These are phyloP conservation scores for Aegilops longissima DNA, from an alignment of 176 grass and related monocot genomes.

Conservation along the genomic window DNA sequence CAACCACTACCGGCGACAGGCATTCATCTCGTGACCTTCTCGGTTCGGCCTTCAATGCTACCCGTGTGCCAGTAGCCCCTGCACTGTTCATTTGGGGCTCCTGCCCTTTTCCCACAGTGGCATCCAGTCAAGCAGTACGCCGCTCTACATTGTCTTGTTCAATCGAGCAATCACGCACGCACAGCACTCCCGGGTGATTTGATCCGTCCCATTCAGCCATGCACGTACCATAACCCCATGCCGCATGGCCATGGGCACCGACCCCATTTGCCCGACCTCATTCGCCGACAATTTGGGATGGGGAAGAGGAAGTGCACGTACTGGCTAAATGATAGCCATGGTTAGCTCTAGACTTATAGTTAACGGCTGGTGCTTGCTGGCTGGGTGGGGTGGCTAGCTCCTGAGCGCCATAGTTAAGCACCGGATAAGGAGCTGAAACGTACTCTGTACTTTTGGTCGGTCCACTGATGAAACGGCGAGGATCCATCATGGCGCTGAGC, in stretches of 20 bases:
- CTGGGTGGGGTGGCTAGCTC: neutral
- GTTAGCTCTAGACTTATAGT: neutral
- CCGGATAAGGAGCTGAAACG: neutral
- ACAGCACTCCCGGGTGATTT: neutral
- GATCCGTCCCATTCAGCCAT: neutral
- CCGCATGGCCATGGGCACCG: neutral
- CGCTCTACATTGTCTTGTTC: neutral
- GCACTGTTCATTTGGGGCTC: slow-evolving; percentile 25
- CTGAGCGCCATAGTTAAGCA: neutral
- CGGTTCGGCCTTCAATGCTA: slow-evolving; percentile 17
- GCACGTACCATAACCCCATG: neutral
- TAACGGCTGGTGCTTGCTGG: neutral
- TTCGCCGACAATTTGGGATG: neutral
- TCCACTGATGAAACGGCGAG: too few species aligned
- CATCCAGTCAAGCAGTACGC: neutral
- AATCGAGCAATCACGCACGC: neutral
- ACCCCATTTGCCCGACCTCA: neutral
- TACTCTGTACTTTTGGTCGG: too few species aligned
- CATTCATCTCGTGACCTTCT: slow-evolving; percentile 3
- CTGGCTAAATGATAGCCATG: too few species aligned
- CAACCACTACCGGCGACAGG: neutral
- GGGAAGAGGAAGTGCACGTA: neutral
- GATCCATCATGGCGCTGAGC: neutral
- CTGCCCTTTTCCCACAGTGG: neutral
- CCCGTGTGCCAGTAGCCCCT: neutral